Evolutionary conservation across 2,329 filamentous ascomycete genomes (phyloP).

Genomic region (Teratosphaeria epicoccoides): DNA sequence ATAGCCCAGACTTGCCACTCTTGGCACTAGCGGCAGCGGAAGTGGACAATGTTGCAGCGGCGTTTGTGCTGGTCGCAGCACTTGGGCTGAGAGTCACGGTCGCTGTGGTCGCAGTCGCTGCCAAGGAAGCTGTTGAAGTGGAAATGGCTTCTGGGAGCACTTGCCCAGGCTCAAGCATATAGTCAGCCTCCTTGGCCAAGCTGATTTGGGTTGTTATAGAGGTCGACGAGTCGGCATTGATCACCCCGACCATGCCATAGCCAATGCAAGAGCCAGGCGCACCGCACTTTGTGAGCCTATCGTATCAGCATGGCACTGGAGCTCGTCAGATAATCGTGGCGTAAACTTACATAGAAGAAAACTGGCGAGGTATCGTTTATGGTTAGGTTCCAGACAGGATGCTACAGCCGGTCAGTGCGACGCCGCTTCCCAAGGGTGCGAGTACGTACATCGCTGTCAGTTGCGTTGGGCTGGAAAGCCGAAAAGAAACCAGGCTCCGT

Average conservation of each 20-base stretch:
- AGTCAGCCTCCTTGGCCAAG: conserved; percentile 17
- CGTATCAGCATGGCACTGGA: neutral
- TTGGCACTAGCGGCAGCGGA: conserved; percentile 5
- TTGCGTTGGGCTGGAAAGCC: conserved; percentile 9
- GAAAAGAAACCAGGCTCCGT: conserved; percentile 18
- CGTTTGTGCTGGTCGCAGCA: conserved; percentile 7
- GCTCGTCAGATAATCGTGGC: no score
- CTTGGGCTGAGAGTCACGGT: conserved; percentile 8
- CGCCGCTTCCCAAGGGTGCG: neutral
- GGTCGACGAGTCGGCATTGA: conserved; percentile 47
- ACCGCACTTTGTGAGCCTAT: conserved; percentile 45
- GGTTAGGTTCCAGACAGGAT: conserved; percentile 19
- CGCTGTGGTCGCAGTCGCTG: conserved; percentile 12
- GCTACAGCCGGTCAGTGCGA: conserved; percentile 10
- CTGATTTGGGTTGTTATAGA: conserved; percentile 21
- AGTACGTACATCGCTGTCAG: neutral
- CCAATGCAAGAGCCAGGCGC: conserved; percentile 54
- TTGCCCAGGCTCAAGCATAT: conserved; percentile 30
- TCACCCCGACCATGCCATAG: conserved; percentile 63
- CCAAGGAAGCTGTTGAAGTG: conserved; percentile 14
- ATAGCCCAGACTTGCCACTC: conserved; percentile 17
- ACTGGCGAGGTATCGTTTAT: conserved; percentile 55
- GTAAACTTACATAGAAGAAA: conserved; percentile 31
- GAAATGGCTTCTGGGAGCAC: conserved; percentile 29
- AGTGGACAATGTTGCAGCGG: conserved; percentile 2